A percentile compares a stretch with the other conserved stretches of the same genome.
Evolutionary conservation across 305 asterid species (phyloP).

Genomic region (Caryopteris hybrid): DNA sequence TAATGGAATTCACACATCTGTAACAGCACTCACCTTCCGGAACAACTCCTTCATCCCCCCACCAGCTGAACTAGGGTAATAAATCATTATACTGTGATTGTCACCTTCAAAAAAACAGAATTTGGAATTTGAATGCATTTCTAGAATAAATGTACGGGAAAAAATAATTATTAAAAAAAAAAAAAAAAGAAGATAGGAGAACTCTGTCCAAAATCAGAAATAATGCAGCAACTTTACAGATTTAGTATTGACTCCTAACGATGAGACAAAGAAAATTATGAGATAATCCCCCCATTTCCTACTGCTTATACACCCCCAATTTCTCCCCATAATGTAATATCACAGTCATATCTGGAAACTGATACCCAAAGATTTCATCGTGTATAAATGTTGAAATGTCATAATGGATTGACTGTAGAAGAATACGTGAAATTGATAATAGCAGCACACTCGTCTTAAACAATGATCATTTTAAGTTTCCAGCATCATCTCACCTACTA

Average conservation of each 20-base stretch:
- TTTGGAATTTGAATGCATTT: conserved; percentile 27
- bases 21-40: conserved; percentile 67
- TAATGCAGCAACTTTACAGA: background rate
- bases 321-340: background rate
- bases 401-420: background rate
- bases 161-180: background rate
- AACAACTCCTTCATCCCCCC: conserved; percentile 98
- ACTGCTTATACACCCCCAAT: background rate
- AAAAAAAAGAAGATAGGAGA: background rate
- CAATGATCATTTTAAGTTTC: background rate
- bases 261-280: background rate
- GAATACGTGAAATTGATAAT: background rate
- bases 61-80: conserved; percentile 99
- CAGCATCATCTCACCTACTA: background rate
- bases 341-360: background rate
- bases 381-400: background rate
- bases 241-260: background rate
- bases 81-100: conserved; percentile 96
- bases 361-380: background rate
- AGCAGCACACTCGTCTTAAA: background rate
- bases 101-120: conserved; percentile 64
- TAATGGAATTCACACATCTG: conserved; percentile 2
- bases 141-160: conserved; percentile 14
- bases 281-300: background rate
- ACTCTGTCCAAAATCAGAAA: background rate